Evolutionary conservation across 192 early-diverging fungal genomes (phyloP), one percentile per base, ranked within the genome.

Genomic region (Gorgonomyces haynaldii): DNA sequence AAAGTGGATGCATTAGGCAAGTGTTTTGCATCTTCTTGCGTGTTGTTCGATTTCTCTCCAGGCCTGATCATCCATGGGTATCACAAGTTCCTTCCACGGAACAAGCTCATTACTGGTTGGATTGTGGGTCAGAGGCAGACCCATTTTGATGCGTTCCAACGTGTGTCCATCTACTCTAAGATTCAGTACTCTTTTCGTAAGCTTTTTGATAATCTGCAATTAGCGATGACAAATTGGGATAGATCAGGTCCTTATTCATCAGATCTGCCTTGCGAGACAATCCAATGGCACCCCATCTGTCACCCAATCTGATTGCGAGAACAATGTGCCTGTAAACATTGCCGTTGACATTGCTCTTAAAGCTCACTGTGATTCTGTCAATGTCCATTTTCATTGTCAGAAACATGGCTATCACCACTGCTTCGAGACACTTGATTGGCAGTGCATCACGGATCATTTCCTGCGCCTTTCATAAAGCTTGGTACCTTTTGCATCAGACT

Each of bases 371-470:
- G 41, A 66, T 58, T 37, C 68, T 47, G 25, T 62, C 60, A 4
- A 70, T 23, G 19, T 53, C 63, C 10, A 60, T 38, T 1, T 45
- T 45, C 27, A 51, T 52, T 13, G 57, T 63, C 17, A 63, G 44
- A 28, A 52, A 62, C 8, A 52, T 42, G 2, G 29, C 65, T 2
- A 72, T 39, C 0, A 66, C 57, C 10, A 56, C 62, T 10, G 70
- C 70, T 40, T 72, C 70, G 20, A 72, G 58, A 34, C 70, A 72
- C 40, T 72, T 72, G 22, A 72, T 72, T 15, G 70, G 70, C 9
- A 72, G 36, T 2, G 49, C 59, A 16, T 30, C 43, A 9, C 15
- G 30, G 13, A 54, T 28, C 26, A 72, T 72, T 30, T 66, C 58
- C 30, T 45, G 41, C 8, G 61, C 60, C 10, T 47, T 19, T 16